Conservation (phyloP, 192 early-diverging fungal species). For the Mortierella claussenii region DNA sequence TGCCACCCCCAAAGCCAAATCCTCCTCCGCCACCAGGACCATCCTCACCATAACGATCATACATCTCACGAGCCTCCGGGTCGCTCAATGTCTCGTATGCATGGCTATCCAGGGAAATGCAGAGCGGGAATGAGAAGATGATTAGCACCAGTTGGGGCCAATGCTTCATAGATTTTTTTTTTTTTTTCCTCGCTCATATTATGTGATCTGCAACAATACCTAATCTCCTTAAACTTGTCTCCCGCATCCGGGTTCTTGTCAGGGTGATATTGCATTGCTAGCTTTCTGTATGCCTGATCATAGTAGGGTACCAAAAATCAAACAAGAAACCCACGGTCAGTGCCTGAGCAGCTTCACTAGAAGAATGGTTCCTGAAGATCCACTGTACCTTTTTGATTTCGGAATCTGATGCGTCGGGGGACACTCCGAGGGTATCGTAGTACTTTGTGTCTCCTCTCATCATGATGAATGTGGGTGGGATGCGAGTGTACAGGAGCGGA, state of each 20-base stretch:
- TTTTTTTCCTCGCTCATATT: neutral
- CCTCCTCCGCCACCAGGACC: conserved; percentile 76
- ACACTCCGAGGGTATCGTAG: conserved; percentile 79
- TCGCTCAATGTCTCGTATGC: conserved; percentile 91
- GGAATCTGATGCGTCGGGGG: conserved; percentile 45
- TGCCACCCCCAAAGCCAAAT: conserved; percentile 64
- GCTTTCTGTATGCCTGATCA: conserved; percentile 64
- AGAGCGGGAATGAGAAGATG: neutral
- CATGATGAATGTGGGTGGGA: conserved; percentile 3
- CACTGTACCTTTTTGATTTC: conserved; percentile 61
- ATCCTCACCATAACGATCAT: conserved; percentile 93
- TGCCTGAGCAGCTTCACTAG: too few relatives aligned
- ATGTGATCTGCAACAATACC: too few relatives aligned
- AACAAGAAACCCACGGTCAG: too few relatives aligned
- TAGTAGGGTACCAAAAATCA: neutral
- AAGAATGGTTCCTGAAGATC: neutral
- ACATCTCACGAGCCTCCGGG: conserved; percentile 81
- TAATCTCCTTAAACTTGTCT: conserved; percentile 90
- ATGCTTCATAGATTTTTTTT: neutral
- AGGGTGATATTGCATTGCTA: conserved; percentile 82
- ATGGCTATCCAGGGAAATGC: conserved; percentile 56
- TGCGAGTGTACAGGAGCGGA: neutral
- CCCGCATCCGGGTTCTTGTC: conserved; percentile 81
- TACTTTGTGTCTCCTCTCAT: conserved; percentile 55
- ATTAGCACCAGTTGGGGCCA: neutral